phyloP scores from a whole-genome alignment of 352 stramenopile genomes.

The Globisporangium nagaii region DNA sequence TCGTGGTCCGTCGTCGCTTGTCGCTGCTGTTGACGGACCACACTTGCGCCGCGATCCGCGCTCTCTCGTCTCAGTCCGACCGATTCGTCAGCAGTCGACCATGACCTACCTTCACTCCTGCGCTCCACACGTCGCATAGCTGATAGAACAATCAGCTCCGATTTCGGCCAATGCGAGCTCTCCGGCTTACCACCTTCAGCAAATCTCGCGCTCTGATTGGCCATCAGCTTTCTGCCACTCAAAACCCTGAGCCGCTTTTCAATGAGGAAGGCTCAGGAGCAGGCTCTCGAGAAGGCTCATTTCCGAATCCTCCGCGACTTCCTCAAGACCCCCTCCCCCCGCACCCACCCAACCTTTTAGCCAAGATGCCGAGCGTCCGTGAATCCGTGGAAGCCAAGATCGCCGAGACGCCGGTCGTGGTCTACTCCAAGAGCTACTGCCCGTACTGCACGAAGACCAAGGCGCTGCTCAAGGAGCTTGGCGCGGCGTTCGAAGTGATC shows the following conservation, averaged over 20 bases:
- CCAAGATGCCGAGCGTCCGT: slow-evolving; percentile 49
- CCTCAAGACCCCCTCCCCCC: not conserved
- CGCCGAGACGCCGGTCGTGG: slow-evolving; percentile 39
- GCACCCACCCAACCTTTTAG: slow-evolving; percentile 1
- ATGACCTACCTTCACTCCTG: not conserved
- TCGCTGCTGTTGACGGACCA: slow-evolving; percentile 2
- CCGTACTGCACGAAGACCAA: slow-evolving; percentile 89
- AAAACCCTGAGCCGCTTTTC: no score
- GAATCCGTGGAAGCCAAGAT: slow-evolving; percentile 67
- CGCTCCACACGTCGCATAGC: no score
- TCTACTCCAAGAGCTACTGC: slow-evolving; percentile 95
- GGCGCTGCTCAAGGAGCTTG: slow-evolving; percentile 46
- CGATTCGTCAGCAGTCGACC: not conserved
- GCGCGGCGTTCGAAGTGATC: slow-evolving; percentile 48
- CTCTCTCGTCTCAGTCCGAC: not conserved
- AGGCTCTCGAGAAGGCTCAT: not conserved
- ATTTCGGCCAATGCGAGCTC: not conserved
- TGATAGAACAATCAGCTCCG: not conserved
- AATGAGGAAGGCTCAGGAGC: not conserved
- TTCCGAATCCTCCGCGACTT: not conserved
- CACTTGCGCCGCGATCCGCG: not conserved
- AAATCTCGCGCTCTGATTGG: not conserved
- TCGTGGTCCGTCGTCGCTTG: no score
- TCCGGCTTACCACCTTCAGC: not conserved
- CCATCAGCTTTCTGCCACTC: not conserved